Base-by-base conservation (phyloP, 805 yeast species). In the Pichia membranifaciens region DNA sequence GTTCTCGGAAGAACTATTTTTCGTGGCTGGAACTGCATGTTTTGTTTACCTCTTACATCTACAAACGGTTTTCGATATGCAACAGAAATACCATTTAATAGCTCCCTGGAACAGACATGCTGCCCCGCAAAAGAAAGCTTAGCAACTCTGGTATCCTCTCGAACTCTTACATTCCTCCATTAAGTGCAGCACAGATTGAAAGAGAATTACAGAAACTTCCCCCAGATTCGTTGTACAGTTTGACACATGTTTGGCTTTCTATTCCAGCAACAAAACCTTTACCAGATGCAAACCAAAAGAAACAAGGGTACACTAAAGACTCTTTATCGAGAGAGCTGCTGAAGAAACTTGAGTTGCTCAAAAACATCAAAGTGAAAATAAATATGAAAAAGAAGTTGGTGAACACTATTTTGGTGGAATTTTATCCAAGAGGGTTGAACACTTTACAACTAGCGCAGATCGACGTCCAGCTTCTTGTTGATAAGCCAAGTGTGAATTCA, bases 381-480 rank as follows among this genome's bases (percentile, higher is more conserved):
- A 31, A 35, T 1, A 47, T 62, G 13, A 70, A 67, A 44, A 53
- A 62, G 44, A 62, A 58, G 41, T 51, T 69, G 20, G 65, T 79
- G 5, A 79, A 79, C 48, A 58, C 62, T 32, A 65, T 79, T n/a
- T 50, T 78, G 8, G 69, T 61, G 35, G 73, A 75, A 13, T 74
- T 67, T 53, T 83, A 86, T 75, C 65, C 73, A 1, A 55, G 62
- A 5, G 88, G 88, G 0, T 59, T 83, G 38, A 82, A 81, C 53
- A 64, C 82, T 1, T 67, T 80, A 16, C 95, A 86, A 58, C 58
- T 81, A 36, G 82, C 93, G 0, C 88, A 84, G 50, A 64, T 84
- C 5, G 93, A 86, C 54, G 76, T 83, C 45, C 85, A 82, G 54
- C 57, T 75, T 38, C 67, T 84, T 38, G 75, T 84, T 2, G 84